Conservation (phyloP, 139 green algal species). For the Protoeuglena noctilucae region DNA sequence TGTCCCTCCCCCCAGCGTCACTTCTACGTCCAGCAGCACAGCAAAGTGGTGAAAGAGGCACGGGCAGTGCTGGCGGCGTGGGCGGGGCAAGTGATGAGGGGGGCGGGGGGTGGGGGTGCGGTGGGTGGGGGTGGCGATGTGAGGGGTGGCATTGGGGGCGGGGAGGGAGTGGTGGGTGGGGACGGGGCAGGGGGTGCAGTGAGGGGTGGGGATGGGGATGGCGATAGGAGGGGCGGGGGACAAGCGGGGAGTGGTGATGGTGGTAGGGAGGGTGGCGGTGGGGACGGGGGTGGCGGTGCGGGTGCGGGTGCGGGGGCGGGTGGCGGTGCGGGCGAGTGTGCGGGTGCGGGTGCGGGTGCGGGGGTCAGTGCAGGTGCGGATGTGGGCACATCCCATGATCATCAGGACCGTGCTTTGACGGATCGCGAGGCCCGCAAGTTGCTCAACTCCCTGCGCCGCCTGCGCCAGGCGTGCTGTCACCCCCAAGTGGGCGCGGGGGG, state of each 20-base stretch:
- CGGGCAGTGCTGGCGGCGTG: constrained; percentile 23
- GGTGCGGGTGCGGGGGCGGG: too few species aligned
- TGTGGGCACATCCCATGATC: too few species aligned
- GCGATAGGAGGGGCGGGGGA: too few species aligned
- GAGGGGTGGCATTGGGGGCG: too few species aligned
- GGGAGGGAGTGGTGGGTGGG: not conserved
- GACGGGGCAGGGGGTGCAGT: too few species aligned
- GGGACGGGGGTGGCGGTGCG: too few species aligned
- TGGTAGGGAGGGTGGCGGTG: too few species aligned
- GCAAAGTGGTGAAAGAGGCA: constrained; percentile 20
- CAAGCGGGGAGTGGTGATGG: too few species aligned
- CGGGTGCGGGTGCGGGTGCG: not conserved
- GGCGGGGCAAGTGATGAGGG: not conserved
- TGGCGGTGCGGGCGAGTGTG: not conserved
- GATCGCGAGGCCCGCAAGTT: constrained; percentile 31
- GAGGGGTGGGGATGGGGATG: too few species aligned
- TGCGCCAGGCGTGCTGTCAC: constrained; percentile 82
- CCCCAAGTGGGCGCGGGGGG: constrained; percentile 63
- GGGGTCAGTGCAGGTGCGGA: too few species aligned
- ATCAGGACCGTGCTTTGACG: constrained; percentile 20
- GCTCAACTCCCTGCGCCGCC: constrained; percentile 46
- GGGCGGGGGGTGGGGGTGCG: too few species aligned
- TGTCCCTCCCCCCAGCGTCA: too few species aligned
- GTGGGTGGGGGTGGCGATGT: not conserved
- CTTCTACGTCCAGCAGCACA: constrained; percentile 67